These are phyloP conservation scores for Metschnikowia noctiluminum DNA, from an alignment of 805 yeast species.

Conservation along the genomic window DNA sequence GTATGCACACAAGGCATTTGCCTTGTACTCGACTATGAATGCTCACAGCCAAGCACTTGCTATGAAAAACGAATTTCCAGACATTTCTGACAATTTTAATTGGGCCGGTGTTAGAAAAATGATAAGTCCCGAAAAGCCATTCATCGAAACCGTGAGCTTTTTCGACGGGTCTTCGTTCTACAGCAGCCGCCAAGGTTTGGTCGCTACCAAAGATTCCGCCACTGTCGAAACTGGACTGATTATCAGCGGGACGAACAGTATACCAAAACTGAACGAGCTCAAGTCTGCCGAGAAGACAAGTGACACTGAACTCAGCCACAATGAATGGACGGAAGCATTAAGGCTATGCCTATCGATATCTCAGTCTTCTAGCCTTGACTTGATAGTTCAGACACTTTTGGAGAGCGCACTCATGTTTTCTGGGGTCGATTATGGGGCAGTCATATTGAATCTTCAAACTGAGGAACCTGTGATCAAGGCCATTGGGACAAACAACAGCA, in stretches of 20 bases:
- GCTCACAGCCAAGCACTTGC: conserved; percentile 20
- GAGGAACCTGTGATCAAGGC: conserved; percentile 27
- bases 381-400: conserved; percentile 37
- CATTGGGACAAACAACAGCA: conserved; percentile 25
- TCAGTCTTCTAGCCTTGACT: conserved; percentile 38
- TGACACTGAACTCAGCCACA: conserved; percentile 8
- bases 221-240: not conserved
- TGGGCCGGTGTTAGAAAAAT: conserved; percentile 31
- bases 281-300: conserved; percentile 1
- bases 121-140: conserved; percentile 2
- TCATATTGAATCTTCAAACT: conserved; percentile 19
- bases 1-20: conserved; percentile 38
- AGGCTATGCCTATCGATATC: conserved; percentile 48
- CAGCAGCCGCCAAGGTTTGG: not conserved
- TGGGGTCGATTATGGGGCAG: conserved; percentile 34
- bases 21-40: conserved; percentile 30
- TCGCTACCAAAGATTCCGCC: not conserved
- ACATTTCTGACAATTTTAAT: conserved; percentile 22
- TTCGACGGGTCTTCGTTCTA: conserved; percentile 5
- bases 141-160: conserved; percentile 5
- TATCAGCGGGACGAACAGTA: not conserved
- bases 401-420: conserved; percentile 37
- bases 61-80: conserved; percentile 28
- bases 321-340: conserved; percentile 33
- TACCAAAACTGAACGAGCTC: conserved; percentile 6